phyloP scores from a whole-genome alignment of 371 early-diverging fungal genomes.

The Saksenaea vasiformis region DNA sequence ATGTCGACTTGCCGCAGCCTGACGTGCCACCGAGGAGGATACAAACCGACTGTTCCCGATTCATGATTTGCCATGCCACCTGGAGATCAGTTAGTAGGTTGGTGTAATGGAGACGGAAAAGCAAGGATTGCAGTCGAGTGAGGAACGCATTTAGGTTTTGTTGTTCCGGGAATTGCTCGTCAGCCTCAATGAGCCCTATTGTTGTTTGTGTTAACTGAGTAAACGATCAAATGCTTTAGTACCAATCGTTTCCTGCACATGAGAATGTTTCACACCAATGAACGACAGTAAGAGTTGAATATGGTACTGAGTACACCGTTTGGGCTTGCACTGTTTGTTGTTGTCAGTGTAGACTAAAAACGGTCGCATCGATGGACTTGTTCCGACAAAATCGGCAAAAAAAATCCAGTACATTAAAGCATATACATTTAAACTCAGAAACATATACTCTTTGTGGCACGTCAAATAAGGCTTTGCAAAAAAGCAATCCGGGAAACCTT shows the following conservation, averaged over 20 bases:
- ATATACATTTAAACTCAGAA: neutral
- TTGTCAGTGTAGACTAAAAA: slow-evolving; percentile 3
- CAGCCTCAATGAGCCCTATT: neutral
- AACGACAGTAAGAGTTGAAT: slow-evolving; percentile 26
- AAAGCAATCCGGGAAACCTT: no score
- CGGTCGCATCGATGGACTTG: neutral
- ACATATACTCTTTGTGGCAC: no score
- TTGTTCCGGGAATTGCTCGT: slow-evolving; percentile 8
- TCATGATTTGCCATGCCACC: slow-evolving; percentile 31
- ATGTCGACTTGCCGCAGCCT: slow-evolving; percentile 38
- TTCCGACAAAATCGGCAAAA: neutral
- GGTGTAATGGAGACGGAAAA: slow-evolving; percentile 20
- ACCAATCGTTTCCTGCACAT: slow-evolving; percentile 27
- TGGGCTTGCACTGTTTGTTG: slow-evolving; percentile 5
- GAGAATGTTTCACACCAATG: slow-evolving; percentile 29
- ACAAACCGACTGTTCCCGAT: slow-evolving; percentile 30
- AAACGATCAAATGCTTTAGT: neutral
- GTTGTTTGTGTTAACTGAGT: neutral
- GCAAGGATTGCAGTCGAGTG: slow-evolving; percentile 2
- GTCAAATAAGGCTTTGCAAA: no score
- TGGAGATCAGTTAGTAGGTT: slow-evolving; percentile 28
- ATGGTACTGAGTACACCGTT: slow-evolving; percentile 23
- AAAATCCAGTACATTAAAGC: neutral
- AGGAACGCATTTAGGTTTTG: slow-evolving; percentile 10
- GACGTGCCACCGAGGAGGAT: slow-evolving; percentile 39